phyloP scores from a whole-genome alignment of 257 asterid genomes.

The Penstemon newberryi region DNA sequence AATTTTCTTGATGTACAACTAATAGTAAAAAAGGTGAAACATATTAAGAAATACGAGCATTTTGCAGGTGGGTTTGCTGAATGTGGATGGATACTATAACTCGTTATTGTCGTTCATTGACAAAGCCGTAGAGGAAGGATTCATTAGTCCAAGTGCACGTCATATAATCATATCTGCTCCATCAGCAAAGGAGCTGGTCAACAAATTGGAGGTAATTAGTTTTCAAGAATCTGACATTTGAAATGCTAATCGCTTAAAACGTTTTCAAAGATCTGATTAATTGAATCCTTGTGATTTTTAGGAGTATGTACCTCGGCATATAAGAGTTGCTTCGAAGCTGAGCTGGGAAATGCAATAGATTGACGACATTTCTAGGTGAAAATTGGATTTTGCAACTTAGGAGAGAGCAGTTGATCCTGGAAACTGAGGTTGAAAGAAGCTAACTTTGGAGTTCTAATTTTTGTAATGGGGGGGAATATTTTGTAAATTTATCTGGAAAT shows the following conservation, averaged over 20 bases:
- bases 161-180: conserved; percentile 93
- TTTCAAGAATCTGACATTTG: neutral
- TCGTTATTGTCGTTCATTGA: conserved; percentile 78
- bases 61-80: conserved; percentile 85
- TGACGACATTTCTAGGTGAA: conserved; percentile 53
- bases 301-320: conserved; percentile 61
- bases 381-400: conserved; percentile 26
- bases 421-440: conserved; percentile 37
- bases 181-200: conserved; percentile 74
- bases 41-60: neutral
- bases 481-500: conserved; percentile 53
- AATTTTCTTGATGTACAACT: neutral
- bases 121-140: conserved; percentile 93
- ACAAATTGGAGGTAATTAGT: conserved; percentile 74
- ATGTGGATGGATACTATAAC: conserved; percentile 90
- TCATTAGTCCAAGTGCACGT: conserved; percentile 81
- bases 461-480: conserved; percentile 39
- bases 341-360: conserved; percentile 64
- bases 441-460: conserved; percentile 44
- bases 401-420: conserved; percentile 29
- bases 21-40: neutral
- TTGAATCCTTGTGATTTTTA: conserved; percentile 14
- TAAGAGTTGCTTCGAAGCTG: conserved; percentile 56
- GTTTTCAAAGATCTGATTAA: neutral
- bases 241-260: neutral